A percentile compares a stretch with the other conserved stretches of the same genome.
Conservation (phyloP, 2,329 filamentous ascomycete genomes). For the Beauveria scarabaeidicola region DNA sequence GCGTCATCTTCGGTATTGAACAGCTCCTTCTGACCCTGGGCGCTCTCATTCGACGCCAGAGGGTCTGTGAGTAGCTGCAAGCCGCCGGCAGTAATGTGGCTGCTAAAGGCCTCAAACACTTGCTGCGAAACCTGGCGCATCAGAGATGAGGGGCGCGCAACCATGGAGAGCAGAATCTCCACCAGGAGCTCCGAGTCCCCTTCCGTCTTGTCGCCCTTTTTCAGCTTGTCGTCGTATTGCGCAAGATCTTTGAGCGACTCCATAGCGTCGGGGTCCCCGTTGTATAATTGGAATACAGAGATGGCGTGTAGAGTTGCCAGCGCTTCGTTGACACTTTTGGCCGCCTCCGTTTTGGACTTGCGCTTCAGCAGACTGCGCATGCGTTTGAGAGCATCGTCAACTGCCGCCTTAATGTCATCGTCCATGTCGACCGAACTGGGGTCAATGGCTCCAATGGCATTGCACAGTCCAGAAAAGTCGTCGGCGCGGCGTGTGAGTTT, state of each 20-base stretch:
- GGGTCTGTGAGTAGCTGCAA: conserved; percentile 60
- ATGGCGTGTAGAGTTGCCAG: conserved; percentile 77
- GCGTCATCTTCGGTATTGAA: conserved; percentile 63
- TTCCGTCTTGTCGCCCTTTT: conserved; percentile 43
- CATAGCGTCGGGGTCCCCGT: conserved; percentile 78
- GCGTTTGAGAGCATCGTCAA: conserved; percentile 41
- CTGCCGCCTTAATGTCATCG: conserved; percentile 44
- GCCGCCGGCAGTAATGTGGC: conserved; percentile 63
- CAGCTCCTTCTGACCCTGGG: conserved; percentile 75
- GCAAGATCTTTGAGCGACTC: conserved; percentile 76
- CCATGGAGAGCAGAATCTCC: conserved; percentile 83
- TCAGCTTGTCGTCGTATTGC: conserved; percentile 60
- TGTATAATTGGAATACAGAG: conserved; percentile 81
- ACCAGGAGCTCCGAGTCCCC: conserved; percentile 65
- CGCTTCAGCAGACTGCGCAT: conserved; percentile 45
- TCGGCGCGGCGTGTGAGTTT: conserved; percentile 46
- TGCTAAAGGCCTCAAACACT: conserved; percentile 76
- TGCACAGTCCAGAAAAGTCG: conserved; percentile 45
- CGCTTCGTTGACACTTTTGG: conserved; percentile 44
- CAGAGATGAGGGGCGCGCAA: conserved; percentile 74
- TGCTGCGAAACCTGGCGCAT: conserved; percentile 81
- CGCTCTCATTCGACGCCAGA: conserved; percentile 68
- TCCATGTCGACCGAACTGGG: conserved; percentile 45
- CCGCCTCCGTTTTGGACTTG: conserved; percentile 26
- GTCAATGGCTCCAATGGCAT: conserved; percentile 46